Base-by-base conservation (phyloP, 176 grass and related monocot species). In the Hordeum vulgare region DNA sequence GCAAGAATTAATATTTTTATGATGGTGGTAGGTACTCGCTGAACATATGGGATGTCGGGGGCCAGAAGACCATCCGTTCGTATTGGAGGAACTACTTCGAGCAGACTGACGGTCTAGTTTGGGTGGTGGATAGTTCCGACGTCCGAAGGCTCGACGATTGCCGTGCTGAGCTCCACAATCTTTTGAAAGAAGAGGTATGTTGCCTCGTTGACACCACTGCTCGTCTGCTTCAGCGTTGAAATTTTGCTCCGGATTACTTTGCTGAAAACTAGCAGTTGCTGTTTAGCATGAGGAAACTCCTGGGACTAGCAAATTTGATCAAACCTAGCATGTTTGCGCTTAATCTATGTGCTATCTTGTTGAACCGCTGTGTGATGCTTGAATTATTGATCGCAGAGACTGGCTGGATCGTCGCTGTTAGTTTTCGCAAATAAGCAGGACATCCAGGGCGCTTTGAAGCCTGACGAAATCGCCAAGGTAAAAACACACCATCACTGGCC, bases 1-100 rank as follows among this genome's bases (percentile, higher is more conserved):
- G 11, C 13, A 4, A 8, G 9, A 60, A 36, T 1, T 61, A 37
- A 74, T 21, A 53, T 40, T 47, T 13, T 4, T 1, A 13, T 83
- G 66, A 29, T 67, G 57, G 65, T 85, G 49, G 66, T 71, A 92
- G 93, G 85, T 92, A 88, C 74, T 85, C 87, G 1, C 71, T 91
- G 57, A 94, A 91, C 79, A 87, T 94, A 45, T 91, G 89, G 92
- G 92, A 90, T 83, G 87, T 94, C 2, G 92, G 92, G 15, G 92
- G 89, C 2, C 89, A 94, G 76, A 94, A 91, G 78, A 94, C 92
- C 18, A 94, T 91, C 66, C 75, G 89, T 12, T 89, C 92, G 0
- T 94, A 94, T 9, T 89, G 89, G 89, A 83, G 89, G 56, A 91
- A 91, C 75, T 89, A 91, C 73, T 94, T 94, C 25, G 89, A 94